Percentiles rank a stretch among this genome's conserved stretches.
Evolutionary conservation across 176 grass and related monocot species (phyloP).

Genomic region (Cenchrus americanus): DNA sequence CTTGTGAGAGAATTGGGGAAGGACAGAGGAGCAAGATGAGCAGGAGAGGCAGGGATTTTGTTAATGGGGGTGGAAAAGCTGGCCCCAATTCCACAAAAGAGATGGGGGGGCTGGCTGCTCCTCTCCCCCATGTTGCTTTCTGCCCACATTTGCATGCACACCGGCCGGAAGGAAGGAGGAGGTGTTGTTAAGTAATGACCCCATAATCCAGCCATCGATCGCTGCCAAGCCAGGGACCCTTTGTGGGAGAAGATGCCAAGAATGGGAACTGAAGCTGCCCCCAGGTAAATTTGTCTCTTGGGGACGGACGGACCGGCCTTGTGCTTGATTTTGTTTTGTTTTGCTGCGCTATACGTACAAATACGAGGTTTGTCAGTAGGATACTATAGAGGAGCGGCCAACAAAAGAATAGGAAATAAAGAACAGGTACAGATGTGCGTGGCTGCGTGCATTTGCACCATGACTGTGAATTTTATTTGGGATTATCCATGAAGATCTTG

Average conservation of each 20-base stretch:
- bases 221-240: conserved; percentile 12
- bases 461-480: neutral
- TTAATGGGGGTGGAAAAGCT: conserved; percentile 43
- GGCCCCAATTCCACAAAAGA: conserved; percentile 49
- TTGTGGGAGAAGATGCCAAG: conserved; percentile 44
- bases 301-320: neutral
- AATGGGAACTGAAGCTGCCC: conserved; percentile 41
- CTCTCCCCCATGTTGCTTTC: conserved; percentile 47
- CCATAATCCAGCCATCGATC: conserved; percentile 45
- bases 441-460: too few relatives aligned
- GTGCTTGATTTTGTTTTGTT: neutral
- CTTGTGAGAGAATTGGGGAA: neutral
- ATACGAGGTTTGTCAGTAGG: neutral
- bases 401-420: neutral
- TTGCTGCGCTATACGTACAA: neutral
- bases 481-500: neutral
- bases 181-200: conserved; percentile 44
- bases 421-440: too few relatives aligned
- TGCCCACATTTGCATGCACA: conserved; percentile 49
- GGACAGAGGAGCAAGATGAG: neutral
- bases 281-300: conserved; percentile 31
- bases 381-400: neutral
- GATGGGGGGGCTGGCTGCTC: neutral
- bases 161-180: conserved; percentile 17
- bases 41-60: conserved; percentile 45